phyloP scores from a whole-genome alignment of 75 land plant species.

The Pinus tabuliformis region DNA sequence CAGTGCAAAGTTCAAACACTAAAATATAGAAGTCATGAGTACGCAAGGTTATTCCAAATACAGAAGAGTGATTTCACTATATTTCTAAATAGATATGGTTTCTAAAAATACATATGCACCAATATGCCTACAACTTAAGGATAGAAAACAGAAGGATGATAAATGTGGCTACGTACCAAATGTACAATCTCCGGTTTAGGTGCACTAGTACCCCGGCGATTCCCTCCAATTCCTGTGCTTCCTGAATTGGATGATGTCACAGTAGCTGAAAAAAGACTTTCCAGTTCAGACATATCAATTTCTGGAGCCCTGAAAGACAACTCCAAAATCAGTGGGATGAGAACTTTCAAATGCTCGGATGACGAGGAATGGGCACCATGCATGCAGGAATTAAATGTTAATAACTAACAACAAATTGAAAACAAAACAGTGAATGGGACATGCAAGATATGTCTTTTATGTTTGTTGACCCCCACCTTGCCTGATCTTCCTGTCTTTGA shows the following conservation, averaged over 20 bases:
- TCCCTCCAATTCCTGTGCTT: slow-evolving; percentile 43
- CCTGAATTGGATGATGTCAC: slow-evolving; percentile 33
- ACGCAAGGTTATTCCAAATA: neutral
- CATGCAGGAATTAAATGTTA: too few species aligned
- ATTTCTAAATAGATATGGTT: neutral
- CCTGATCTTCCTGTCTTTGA: slow-evolving; percentile 72
- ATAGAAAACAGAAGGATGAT: neutral
- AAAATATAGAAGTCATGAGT: neutral
- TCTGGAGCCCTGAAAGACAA: slow-evolving; percentile 75
- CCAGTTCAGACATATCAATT: slow-evolving; percentile 90
- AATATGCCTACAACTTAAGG: neutral
- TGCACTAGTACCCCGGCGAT: slow-evolving; percentile 46
- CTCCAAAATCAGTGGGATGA: neutral
- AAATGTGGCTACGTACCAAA: slow-evolving; percentile 47
- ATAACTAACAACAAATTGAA: neutral
- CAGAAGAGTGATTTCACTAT: neutral
- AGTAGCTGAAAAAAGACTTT: slow-evolving; percentile 83
- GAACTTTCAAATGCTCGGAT: neutral
- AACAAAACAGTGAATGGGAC: neutral
- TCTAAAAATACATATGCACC: neutral
- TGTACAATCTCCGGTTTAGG: slow-evolving; percentile 88
- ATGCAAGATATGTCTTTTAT: neutral
- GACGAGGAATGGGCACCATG: too few species aligned
- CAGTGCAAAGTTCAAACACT: too few species aligned
- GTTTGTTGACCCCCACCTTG: slow-evolving; percentile 44